Evolutionary conservation across 208 protist species (phyloP).

Genomic region (Leishmania braziliensis): DNA sequence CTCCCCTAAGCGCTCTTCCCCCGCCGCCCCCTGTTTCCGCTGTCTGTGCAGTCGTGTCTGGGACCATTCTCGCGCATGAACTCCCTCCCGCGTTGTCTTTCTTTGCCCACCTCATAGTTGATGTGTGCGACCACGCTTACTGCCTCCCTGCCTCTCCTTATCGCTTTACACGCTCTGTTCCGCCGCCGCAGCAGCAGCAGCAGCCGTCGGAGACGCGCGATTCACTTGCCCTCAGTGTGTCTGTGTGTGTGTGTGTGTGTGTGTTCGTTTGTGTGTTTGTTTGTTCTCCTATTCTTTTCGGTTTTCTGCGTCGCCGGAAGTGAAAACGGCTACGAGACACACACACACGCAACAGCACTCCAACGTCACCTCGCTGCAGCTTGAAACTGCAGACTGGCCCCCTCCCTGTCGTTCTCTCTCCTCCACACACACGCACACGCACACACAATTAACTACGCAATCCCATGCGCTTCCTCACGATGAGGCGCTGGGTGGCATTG

Average conservation of each 20-base stretch:
- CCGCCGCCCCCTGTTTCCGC: too few relatives aligned
- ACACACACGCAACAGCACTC: slow-evolving; percentile 1
- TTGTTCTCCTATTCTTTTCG: background rate
- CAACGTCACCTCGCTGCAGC: background rate
- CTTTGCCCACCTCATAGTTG: too few relatives aligned
- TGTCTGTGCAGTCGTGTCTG: too few relatives aligned
- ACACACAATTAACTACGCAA: background rate
- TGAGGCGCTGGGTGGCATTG: slow-evolving; percentile 8
- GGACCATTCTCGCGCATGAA: too few relatives aligned
- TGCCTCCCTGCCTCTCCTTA: too few relatives aligned
- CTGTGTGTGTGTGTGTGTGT: background rate
- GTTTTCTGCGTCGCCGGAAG: slow-evolving; percentile 12
- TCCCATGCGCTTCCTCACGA: background rate
- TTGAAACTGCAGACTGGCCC: background rate
- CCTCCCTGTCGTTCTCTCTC: background rate
- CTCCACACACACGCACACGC: background rate
- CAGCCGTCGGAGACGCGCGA: background rate
- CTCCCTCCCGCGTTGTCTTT: too few relatives aligned
- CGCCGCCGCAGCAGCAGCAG: background rate
- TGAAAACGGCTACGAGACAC: background rate
- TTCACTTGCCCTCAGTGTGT: slow-evolving; percentile 3
- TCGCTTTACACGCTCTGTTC: background rate
- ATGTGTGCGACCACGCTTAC: too few relatives aligned
- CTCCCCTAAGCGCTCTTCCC: too few relatives aligned
- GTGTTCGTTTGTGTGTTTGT: background rate